Base-by-base conservation (phyloP, 441 rosid genomes). In the Adansonia madagascariensis region DNA sequence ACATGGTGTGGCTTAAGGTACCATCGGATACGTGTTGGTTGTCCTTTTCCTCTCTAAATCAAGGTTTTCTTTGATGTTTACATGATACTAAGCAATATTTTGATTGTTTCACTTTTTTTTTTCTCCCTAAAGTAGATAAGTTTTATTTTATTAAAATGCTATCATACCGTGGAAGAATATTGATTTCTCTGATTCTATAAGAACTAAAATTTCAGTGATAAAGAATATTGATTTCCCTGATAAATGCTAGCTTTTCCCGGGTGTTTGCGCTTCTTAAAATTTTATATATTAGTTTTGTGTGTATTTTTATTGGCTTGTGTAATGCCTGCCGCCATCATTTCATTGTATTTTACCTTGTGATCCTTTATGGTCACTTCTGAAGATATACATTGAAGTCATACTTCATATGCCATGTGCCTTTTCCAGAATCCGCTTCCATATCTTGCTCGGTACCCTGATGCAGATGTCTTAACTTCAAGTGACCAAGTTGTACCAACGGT, bases 1-100 rank as follows among this genome's bases (percentile, higher is more conserved):
- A 96, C 84, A 94, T 93, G 98, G 98, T 92, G 75, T 96, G 99
- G 99, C 85, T 97, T 77, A 97, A 97, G 98, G 99, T 92, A 83
- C 43, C 9, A 46, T 55, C 60, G 15, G 20, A 6, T 78, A 35
- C 61, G 61, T 74, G 15, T 1, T 67, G 44, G 41, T 69, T 44
- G 27, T 56, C 59, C 66, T 59, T 24, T 24, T 60, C 65, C 65
- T 24, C 39, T 75, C 52, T 20, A 41, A 18, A 6, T 74, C 72
- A 14, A 69, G 43, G 20, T 74, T 49, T 31, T 71, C 55, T 61
- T 74, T 46, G 12, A 64, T 11, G n/a, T 14, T 62, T 27, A 22
- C 14, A 18, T 66, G 49, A 46, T 61, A 35, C 31, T 63, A n/a
- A 68, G 67, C 44, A n/a, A 57, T 20, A 55, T n/a, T 31, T 15